Percentiles rank a stretch among this genome's conserved stretches.
Evolutionary conservation across 2,329 filamentous ascomycete species (phyloP).

Genomic region (Botrytis sinoallii): DNA sequence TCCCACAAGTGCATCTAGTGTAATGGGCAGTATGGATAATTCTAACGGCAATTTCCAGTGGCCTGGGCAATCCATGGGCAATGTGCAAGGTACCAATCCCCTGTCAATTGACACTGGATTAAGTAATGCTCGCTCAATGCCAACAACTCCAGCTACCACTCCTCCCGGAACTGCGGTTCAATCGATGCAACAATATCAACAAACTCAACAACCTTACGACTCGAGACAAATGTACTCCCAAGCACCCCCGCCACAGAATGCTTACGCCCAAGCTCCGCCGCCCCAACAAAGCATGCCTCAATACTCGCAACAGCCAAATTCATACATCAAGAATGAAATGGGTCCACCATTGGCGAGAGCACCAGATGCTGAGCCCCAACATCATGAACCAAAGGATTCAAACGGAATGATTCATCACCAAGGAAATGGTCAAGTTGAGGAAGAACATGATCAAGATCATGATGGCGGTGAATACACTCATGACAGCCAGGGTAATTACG

Average conservation of each 20-base stretch:
- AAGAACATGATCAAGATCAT: constrained; percentile 71
- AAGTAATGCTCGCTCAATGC: constrained; percentile 79
- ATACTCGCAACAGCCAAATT: constrained; percentile 53
- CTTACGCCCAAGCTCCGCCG: constrained; percentile 64
- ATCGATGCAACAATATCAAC: constrained; percentile 74
- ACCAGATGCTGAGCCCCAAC: constrained; percentile 55
- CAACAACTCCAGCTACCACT: constrained; percentile 85
- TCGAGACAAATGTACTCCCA: constrained; percentile 77
- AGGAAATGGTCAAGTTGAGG: constrained; percentile 58
- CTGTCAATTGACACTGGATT: constrained; percentile 79
- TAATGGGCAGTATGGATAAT: constrained; percentile 69
- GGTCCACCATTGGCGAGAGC: constrained; percentile 69
- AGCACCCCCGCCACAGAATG: constrained; percentile 60
- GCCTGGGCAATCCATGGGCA: constrained; percentile 61
- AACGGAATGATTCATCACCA: constrained; percentile 66
- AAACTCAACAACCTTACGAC: constrained; percentile 68
- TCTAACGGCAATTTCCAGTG: constrained; percentile 78
- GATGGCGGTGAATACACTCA: constrained; percentile 83
- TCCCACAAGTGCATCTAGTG: constrained; percentile 85
- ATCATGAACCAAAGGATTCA: constrained; percentile 58
- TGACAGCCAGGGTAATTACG: constrained; percentile 69
- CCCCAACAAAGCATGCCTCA: constrained; percentile 65
- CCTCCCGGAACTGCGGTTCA: constrained; percentile 76
- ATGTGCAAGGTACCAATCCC: constrained; percentile 61
- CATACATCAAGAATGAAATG: constrained; percentile 85